These are phyloP conservation scores for Lenzites betulinus DNA, from an alignment of 768 basidiomycete species.

Conservation along the genomic window DNA sequence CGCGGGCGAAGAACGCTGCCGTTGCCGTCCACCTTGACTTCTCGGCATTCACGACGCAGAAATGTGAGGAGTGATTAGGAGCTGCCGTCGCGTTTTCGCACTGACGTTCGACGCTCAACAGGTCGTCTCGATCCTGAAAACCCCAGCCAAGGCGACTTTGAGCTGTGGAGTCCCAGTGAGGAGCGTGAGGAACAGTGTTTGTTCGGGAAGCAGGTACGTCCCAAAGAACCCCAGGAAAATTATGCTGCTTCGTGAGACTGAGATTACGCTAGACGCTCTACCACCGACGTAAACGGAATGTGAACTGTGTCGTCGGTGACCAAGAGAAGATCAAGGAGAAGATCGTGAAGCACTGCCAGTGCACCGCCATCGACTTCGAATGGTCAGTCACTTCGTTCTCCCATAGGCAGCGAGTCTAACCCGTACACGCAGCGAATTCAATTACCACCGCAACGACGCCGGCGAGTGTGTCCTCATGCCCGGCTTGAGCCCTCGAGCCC, in stretches of 20 bases:
- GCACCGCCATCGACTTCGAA: slow-evolving; percentile 82
- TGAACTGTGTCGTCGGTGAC: slow-evolving; percentile 83
- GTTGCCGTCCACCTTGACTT: slow-evolving; percentile 91
- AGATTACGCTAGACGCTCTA: slow-evolving; percentile 70
- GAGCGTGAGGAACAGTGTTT: slow-evolving; percentile 85
- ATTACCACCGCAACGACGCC: slow-evolving; percentile 66
- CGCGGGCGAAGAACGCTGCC: slow-evolving; percentile 44
- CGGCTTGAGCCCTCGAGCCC: slow-evolving; percentile 62
- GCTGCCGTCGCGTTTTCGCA: slow-evolving; percentile 10
- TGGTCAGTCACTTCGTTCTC: slow-evolving; percentile 57
- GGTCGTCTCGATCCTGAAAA: slow-evolving; percentile 71
- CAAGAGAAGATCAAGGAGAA: slow-evolving; percentile 52
- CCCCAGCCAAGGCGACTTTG: slow-evolving; percentile 89
- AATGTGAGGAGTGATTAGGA: slow-evolving; percentile 58
- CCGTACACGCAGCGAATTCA: slow-evolving; percentile 76
- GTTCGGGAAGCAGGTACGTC: slow-evolving; percentile 81
- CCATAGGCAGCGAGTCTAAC: slow-evolving; percentile 2
- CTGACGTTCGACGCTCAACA: slow-evolving; percentile 31
- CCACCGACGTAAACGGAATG: slow-evolving; percentile 79
- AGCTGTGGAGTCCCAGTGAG: slow-evolving; percentile 95
- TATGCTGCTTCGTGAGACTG: neutral
- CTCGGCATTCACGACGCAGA: slow-evolving; percentile 64
- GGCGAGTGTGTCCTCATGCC: slow-evolving; percentile 79
- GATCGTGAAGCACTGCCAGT: slow-evolving; percentile 72
- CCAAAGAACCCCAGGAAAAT: too few species aligned